A percentile compares a stretch with the other conserved stretches of the same genome.
These are phyloP conservation scores for Xylariaceae sp. DNA, from an alignment of 2,329 filamentous ascomycete species.

Conservation along the genomic window DNA sequence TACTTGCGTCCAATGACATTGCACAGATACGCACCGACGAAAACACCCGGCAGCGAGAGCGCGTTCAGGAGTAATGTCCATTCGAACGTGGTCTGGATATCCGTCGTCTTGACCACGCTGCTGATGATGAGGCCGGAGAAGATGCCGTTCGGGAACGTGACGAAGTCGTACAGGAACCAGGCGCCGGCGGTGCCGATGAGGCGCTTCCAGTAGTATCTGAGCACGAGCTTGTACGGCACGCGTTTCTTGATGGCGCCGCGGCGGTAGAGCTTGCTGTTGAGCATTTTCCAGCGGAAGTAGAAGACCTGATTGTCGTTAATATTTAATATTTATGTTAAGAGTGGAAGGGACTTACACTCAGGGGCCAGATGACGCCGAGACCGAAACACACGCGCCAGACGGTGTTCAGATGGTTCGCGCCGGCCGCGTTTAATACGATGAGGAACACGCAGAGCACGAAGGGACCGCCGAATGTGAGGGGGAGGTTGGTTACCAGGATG, in stretches of 20 bases:
- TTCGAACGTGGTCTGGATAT: conserved; percentile 9
- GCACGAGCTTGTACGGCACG: conserved; percentile 11
- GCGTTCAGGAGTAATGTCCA: conserved; percentile 11
- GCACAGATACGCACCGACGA: conserved; percentile 14
- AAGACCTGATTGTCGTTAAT: conserved; percentile 2
- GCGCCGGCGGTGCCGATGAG: conserved; percentile 13
- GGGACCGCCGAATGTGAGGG: conserved; percentile 10
- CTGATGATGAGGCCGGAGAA: conserved; percentile 14
- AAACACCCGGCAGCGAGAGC: conserved; percentile 9
- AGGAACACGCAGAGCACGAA: conserved; percentile 11
- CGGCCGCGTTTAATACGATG: conserved; percentile 5
- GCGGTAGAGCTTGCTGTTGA: conserved; percentile 14
- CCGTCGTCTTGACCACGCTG: conserved; percentile 10
- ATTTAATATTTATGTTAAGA: no score
- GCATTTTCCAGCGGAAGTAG: conserved; percentile 16
- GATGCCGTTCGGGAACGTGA: conserved; percentile 13
- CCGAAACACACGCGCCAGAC: conserved; percentile 13
- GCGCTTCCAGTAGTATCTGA: conserved; percentile 13
- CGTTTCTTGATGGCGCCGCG: conserved; percentile 10
- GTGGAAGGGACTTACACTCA: conserved; percentile 1
- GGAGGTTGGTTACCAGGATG: conserved; percentile 13
- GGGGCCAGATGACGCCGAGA: conserved; percentile 11
- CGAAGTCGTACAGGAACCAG: conserved; percentile 16
- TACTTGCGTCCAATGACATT: conserved; percentile 13
- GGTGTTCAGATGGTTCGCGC: conserved; percentile 10